Evolutionary conservation across 2,329 filamentous ascomycete genomes (phyloP), one percentile per base, ranked within the genome.

Genomic region (Cercospora sesami): DNA sequence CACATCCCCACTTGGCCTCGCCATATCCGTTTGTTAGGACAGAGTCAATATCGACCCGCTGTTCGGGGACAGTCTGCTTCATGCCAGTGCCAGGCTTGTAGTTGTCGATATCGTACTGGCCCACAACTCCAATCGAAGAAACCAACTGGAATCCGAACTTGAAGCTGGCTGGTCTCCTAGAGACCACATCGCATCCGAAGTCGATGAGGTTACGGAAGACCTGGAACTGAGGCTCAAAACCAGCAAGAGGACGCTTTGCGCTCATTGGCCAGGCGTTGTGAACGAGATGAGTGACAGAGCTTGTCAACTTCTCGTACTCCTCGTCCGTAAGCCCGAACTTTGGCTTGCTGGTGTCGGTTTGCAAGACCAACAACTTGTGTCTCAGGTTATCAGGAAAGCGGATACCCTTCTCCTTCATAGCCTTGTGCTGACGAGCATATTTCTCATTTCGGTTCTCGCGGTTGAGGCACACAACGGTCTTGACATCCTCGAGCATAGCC

Each of bases 211-310:
- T 82, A 5, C 83, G 81, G 62, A 87, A 81, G 3, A 83, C 81
- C 2, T 81, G 78, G 48, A 87, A 81, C 69, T 86, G 82, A 0
- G 82, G 79, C 71, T 84, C 82, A 65, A 87, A 87, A 0, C 81
- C 84, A 26, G 80, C 77, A 6, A 86, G 68, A 0, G 81, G 76
- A 18, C 86, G 80, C 73, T 84, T 86, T 73, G 83, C 85, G 74
- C 86, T 85, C 76, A 87, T 86, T 0, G 80, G 81, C 83, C 83
- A 86, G 0, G 85, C 84, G 69, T 85, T 86, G 75, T 87, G 86
- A 21, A 85, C 66, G 48, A 87, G 81, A 67, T 86, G 82, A 0
- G 85, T 87, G 8, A 82, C 82, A 2, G 63, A 72, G 0, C 69
- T n/a, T 0, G 76, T 72, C 0, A 87, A 78, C 0, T 60, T 23